Base-by-base conservation (phyloP, 352 stramenopile species). In the Pythium vanterpoolii region DNA sequence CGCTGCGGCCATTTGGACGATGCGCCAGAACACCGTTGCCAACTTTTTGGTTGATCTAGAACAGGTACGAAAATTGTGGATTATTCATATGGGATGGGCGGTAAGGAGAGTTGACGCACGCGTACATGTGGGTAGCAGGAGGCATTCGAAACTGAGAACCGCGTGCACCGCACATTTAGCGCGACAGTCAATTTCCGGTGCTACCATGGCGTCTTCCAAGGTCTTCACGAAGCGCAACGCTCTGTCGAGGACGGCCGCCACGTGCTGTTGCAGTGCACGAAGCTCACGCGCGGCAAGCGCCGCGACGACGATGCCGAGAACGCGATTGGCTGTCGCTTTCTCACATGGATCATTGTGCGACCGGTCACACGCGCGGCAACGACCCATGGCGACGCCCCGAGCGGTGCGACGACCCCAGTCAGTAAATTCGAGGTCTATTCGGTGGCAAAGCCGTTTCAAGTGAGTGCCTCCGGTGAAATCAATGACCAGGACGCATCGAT, bases 261-360 rank as follows among this genome's bases (percentile, higher is more conserved):
- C 18, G 67, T 84, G 27, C 69, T 86, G 40, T 16, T 83, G 10
- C 79, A 71, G 39, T 54, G 62, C 18, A 71, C 70, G 7, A 19
- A 70, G 14, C 65, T 77, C 33, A 74, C 77, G 27, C 72, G 72
- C 23, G 47, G 45, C 28, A 39, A 16, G 34, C 34, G 34, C 13
- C 18, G 19, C 34, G 34, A 11, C 8, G 34, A 42, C 34, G 34
- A 42, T 42, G 13, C 34, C 8, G 13, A 11, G 10, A 18, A 42
- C 14, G 13, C 18, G 34, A 21, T 19, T n/a, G 34, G 34, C 1
- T 42, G 34, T n/a, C 34, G 14, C 13, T n/a, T n/a, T n/a, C 1
- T 42, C 34, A 42, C 18, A 13, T 42, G 34, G 34, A 42, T 18
- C 10, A 21, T 42, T 16, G 34, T 42, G 14, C 9, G 34, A 16